These are phyloP conservation scores for Penicillium sp. DNA, from an alignment of 2,329 filamentous ascomycete species.

Conservation along the genomic window DNA sequence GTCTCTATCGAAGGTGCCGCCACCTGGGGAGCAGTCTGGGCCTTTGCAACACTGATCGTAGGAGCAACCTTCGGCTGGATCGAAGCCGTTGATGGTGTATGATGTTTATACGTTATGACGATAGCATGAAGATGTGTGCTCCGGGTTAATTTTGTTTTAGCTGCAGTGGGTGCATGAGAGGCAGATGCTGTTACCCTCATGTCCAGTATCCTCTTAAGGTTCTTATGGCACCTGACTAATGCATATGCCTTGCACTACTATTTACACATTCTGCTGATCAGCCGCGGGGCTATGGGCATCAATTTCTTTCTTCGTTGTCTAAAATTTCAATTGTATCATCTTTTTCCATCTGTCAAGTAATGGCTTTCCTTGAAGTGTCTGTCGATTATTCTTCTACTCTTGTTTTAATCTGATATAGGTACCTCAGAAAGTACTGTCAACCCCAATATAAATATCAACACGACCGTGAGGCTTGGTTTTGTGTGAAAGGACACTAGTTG, in stretches of 20 bases:
- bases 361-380: background rate
- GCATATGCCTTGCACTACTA: background rate
- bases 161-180: background rate
- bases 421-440: no score
- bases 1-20: conserved; percentile 68
- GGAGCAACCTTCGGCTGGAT: conserved; percentile 41
- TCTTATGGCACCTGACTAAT: background rate
- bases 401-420: background rate
- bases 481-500: no score
- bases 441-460: no score
- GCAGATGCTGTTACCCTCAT: background rate
- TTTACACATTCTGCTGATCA: background rate
- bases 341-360: background rate
- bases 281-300: background rate
- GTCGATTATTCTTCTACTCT: background rate
- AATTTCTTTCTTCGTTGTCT: background rate
- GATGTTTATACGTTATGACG: background rate
- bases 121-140: background rate
- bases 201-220: background rate
- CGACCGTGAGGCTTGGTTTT: no score
- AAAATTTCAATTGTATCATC: background rate
- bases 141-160: background rate
- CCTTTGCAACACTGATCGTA: conserved; percentile 44
- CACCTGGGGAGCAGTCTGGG: conserved; percentile 74
- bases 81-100: conserved; percentile 40